Percentiles rank a stretch among this genome's conserved stretches.
phyloP scores from a whole-genome alignment of 2,329 filamentous ascomycete species.

The Pochonia chlamydosporia region DNA sequence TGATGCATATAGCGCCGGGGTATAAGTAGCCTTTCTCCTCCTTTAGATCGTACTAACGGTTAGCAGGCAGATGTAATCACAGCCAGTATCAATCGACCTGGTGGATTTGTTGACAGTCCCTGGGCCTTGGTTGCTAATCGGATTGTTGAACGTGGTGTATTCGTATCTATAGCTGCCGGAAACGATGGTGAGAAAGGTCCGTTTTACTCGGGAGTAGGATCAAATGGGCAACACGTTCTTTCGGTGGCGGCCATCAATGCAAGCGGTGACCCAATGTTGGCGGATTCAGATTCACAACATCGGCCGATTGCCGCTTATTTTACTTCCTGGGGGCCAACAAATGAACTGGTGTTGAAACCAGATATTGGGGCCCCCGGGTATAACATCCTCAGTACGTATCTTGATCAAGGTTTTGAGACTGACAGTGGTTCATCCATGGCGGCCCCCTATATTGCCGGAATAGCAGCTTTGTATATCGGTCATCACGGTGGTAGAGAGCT shows the following conservation, averaged over 20 bases:
- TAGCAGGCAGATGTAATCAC: conserved; percentile 37
- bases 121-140: conserved; percentile 36
- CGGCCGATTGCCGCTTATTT: conserved; percentile 35
- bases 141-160: conserved; percentile 38
- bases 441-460: conserved; percentile 45
- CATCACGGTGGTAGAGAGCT: conserved; percentile 33
- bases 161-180: conserved; percentile 45
- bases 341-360: conserved; percentile 45
- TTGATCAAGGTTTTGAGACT: conserved; percentile 35
- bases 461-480: conserved; percentile 40
- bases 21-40: conserved; percentile 8
- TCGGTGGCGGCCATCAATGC: conserved; percentile 34
- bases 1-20: conserved; percentile 29
- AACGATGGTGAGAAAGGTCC: conserved; percentile 44
- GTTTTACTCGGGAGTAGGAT: conserved; percentile 34
- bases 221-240: conserved; percentile 26
- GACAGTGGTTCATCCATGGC: conserved; percentile 53
- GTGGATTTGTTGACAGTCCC: conserved; percentile 35
- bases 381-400: conserved; percentile 44
- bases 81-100: conserved; percentile 30
- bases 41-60: background rate
- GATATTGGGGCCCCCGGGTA: conserved; percentile 44
- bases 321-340: conserved; percentile 47
- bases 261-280: conserved; percentile 34
- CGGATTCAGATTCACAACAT: conserved; percentile 17